phyloP scores from a whole-genome alignment of 1,284 basidiomycete species.

The Moesziomyces globuligerus region DNA sequence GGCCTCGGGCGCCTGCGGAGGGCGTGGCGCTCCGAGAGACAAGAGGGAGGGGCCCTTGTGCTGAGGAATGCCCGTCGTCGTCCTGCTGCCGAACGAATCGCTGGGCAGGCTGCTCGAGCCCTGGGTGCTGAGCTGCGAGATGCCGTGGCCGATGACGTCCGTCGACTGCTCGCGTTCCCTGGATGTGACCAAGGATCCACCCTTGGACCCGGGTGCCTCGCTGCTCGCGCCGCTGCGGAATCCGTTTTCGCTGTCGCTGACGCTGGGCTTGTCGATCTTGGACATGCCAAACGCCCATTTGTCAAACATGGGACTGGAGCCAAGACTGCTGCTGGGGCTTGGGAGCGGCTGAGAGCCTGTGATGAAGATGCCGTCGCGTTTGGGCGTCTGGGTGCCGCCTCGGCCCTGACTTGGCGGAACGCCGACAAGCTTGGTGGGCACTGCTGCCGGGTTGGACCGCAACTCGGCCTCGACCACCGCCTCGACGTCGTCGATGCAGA shows the following conservation, averaged over 20 bases:
- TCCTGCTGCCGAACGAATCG: conserved; percentile 72
- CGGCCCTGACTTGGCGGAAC: conserved; percentile 94
- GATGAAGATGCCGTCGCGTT: conserved; percentile 86
- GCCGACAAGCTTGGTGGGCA: conserved; percentile 85
- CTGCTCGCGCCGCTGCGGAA: conserved; percentile 50
- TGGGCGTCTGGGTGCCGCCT: conserved; percentile 95
- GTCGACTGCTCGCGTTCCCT: conserved; percentile 70
- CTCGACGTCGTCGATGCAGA: conserved; percentile 97
- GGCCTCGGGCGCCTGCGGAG: conserved; percentile 21
- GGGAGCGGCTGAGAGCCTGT: conserved; percentile 94
- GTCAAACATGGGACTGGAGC: conserved; percentile 83
- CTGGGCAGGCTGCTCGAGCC: conserved; percentile 64
- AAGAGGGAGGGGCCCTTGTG: conserved; percentile 80
- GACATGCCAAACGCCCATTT: conserved; percentile 93
- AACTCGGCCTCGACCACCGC: conserved; percentile 88
- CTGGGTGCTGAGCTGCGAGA: conserved; percentile 76
- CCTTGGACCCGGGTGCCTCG: conserved; percentile 50
- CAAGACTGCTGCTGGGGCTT: conserved; percentile 77
- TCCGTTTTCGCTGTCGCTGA: conserved; percentile 49
- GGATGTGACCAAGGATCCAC: conserved; percentile 35
- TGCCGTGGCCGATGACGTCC: conserved; percentile 71
- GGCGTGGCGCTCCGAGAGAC: conserved; percentile 71
- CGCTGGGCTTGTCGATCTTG: conserved; percentile 68
- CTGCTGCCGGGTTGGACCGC: conserved; percentile 72
- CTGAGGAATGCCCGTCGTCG: conserved; percentile 67